Base-by-base conservation (phyloP, 768 basidiomycete species). In the Exidia glandulosa region DNA sequence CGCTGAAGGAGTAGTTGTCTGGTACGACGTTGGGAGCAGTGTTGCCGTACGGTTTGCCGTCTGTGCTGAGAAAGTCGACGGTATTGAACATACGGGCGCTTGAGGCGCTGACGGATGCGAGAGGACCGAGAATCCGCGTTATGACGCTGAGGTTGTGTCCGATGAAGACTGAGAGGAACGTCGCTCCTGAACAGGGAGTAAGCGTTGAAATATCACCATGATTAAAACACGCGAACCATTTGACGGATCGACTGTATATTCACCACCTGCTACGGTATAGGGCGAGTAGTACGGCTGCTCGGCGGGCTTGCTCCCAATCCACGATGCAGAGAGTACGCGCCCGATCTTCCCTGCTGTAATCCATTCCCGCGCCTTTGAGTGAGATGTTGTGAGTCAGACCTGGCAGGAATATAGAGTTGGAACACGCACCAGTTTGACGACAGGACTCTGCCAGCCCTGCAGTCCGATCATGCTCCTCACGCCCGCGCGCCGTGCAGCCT, bases 381-480 rank as follows among this genome's bases (percentile, higher is more conserved):
- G 16, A 16, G 34, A 36, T 7, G 16, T 36, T 7, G 34, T 7
- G 41, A n/a, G n/a, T n/a, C n/a, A n/a, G n/a, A n/a, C n/a, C n/a
- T n/a, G n/a, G n/a, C n/a, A n/a, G n/a, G n/a, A n/a, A n/a, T n/a
- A n/a, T n/a, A n/a, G 23, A 19, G 19, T 6, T 27, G 56, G 52
- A 27, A 34, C 3, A n/a, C 2, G n/a, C 23, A 13, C 56, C 73
- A 74, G 72, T 74, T 75, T 56, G 62, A 72, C 41, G 4, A 66
- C 62, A 2, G 64, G 62, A 3, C 67, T 66, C 47, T 73, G 67
- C 54, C 71, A 67, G 2, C 65, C 71, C 62, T 76, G 75, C 3
- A 71, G 57, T 12, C 76, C 76, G 16, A 77, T 66, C 5, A 75
- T 63, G 3, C 65, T 67, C 58, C 62, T 68, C 2, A 75, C 63